These are phyloP conservation scores for Diaporthe caulivora DNA, from an alignment of 2,329 filamentous ascomycete species.

Conservation along the genomic window DNA sequence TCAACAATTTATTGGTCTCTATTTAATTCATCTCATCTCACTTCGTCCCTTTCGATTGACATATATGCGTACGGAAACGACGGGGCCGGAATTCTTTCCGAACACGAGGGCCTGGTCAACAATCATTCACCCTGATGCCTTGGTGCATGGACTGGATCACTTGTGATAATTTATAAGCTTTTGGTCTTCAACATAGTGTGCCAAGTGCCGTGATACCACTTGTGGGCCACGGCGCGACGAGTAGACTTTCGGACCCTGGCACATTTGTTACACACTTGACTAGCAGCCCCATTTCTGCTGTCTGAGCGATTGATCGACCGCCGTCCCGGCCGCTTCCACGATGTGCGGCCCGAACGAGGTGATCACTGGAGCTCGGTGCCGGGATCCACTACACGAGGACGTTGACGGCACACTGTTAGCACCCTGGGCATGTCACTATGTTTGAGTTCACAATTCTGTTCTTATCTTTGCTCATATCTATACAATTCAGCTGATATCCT, in stretches of 20 bases:
- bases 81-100: conserved; percentile 2
- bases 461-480: neutral
- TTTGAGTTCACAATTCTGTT: neutral
- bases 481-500: neutral
- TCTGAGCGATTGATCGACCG: neutral
- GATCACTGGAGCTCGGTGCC: neutral
- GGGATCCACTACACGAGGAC: neutral
- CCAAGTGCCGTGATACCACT: neutral
- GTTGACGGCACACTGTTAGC: neutral
- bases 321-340: neutral
- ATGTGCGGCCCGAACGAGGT: neutral
- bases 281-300: neutral
- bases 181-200: neutral
- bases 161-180: neutral
- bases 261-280: neutral
- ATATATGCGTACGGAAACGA: neutral
- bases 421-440: neutral
- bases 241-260: neutral
- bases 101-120: neutral
- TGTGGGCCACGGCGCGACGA: no score
- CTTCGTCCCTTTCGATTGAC: neutral
- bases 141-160: neutral
- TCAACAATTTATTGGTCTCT: neutral
- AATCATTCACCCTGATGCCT: neutral
- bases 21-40: neutral